Conservation (phyloP, 2,329 filamentous ascomycete species). For the Colletotrichum sansevieriae region DNA sequence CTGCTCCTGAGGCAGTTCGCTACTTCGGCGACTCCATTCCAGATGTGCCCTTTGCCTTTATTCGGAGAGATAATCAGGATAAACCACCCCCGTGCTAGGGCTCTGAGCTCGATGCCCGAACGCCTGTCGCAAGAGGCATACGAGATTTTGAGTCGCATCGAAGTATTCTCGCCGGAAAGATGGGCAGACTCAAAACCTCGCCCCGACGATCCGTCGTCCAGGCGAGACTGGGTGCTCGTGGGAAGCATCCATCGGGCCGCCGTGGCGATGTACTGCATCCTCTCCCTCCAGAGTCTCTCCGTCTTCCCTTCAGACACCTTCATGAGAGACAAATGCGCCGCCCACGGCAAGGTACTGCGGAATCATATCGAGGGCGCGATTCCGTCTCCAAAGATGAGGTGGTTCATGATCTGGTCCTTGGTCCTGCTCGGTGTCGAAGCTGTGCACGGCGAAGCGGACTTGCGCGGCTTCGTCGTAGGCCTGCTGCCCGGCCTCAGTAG, state of each 20-base stretch:
- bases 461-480: constrained; percentile 13
- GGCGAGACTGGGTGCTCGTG: constrained; percentile 46
- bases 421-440: constrained; percentile 21
- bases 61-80: constrained; percentile 52
- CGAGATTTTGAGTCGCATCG: constrained; percentile 41
- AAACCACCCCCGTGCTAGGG: constrained; percentile 51
- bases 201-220: constrained; percentile 46
- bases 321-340: not conserved
- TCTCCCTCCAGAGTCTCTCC: constrained; percentile 51
- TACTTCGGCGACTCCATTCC: constrained; percentile 43
- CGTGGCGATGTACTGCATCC: constrained; percentile 52
- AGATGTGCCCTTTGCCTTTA: constrained; percentile 49
- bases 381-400: constrained; percentile 2
- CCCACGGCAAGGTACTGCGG: constrained; percentile 9
- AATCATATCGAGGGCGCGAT: not conserved
- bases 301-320: constrained; percentile 44
- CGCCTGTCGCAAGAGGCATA: not conserved
- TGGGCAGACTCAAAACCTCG: constrained; percentile 49
- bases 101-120: constrained; percentile 40
- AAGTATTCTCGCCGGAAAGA: constrained; percentile 47
- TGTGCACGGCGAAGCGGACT: not conserved
- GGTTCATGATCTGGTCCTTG: constrained; percentile 26
- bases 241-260: constrained; percentile 49
- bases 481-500: constrained; percentile 20
- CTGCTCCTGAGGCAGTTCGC: constrained; percentile 45